Evolutionary conservation across 1,139 yeast species (phyloP).

Genomic region (Maudiozyma humilis): DNA sequence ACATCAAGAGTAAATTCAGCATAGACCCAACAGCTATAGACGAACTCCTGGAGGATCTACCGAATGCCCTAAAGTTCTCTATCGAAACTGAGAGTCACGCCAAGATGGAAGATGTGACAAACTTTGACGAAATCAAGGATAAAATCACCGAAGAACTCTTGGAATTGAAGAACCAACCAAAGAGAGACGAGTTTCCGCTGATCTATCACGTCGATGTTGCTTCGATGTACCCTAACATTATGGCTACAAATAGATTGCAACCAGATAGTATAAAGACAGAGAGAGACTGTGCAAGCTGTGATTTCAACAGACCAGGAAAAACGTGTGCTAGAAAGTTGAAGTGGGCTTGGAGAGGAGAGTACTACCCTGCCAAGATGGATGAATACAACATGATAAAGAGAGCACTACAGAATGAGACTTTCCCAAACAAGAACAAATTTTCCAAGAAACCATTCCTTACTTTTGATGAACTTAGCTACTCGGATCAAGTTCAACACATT

Average conservation of each 20-base stretch:
- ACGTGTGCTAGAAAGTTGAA: constrained; percentile 83
- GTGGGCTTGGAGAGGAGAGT: constrained; percentile 99
- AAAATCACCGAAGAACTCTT: constrained; percentile 48
- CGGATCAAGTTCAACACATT: constrained; percentile 70
- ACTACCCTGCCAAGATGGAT: constrained; percentile 79
- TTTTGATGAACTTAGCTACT: constrained; percentile 66
- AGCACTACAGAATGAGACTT: constrained; percentile 69
- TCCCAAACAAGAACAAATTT: constrained; percentile 45
- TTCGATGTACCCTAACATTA: constrained; percentile 97
- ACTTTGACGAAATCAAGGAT: constrained; percentile 65
- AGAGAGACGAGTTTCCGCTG: constrained; percentile 67
- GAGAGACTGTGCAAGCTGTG: constrained; percentile 95
- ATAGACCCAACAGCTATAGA: constrained; percentile 79
- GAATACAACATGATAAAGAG: constrained; percentile 88
- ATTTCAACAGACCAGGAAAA: constrained; percentile 91
- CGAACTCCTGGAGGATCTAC: constrained; percentile 65
- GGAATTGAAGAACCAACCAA: constrained; percentile 54
- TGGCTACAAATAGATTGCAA: constrained; percentile 94
- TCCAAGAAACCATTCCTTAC: constrained; percentile 42
- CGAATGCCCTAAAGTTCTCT: constrained; percentile 70
- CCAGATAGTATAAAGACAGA: constrained; percentile 97
- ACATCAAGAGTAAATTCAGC: constrained; percentile 64
- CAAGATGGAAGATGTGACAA: constrained; percentile 64
- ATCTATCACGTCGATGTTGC: constrained; percentile 98
- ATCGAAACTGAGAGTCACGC: constrained; percentile 75